Evolutionary conservation across 257 asterid genomes (phyloP).

Genomic region (Ligustrum vulgare): DNA sequence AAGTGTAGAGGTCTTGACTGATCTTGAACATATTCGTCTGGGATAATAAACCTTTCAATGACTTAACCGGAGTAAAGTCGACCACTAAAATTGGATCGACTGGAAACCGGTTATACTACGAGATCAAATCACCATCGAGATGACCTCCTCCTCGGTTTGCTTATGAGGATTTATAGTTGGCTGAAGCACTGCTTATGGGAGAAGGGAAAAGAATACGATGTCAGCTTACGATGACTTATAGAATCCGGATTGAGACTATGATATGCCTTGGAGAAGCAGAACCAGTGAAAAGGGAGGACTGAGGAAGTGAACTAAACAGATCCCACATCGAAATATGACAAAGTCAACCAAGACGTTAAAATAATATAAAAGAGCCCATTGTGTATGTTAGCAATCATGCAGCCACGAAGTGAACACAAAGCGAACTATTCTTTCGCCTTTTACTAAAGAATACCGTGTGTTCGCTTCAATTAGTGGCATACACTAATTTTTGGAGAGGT

Average conservation of each 20-base stretch:
- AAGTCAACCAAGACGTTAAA: not conserved
- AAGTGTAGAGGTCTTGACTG: no score
- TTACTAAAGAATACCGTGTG: constrained; percentile 5
- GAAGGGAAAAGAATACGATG: no score
- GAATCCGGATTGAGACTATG: not conserved
- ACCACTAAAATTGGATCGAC: no score
- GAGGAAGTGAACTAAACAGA: not conserved
- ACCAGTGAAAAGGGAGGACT: not conserved
- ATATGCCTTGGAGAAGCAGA: not conserved
- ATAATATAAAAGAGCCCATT: not conserved
- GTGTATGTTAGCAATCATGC: rapidly evolving
- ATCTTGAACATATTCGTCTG: no score
- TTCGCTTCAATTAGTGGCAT: not conserved
- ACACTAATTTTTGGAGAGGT: not conserved
- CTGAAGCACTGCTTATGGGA: no score
- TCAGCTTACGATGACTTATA: no score
- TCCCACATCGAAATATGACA: not conserved
- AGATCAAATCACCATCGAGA: no score
- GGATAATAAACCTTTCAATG: no score
- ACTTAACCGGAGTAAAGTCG: no score
- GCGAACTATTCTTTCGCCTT: constrained; percentile 9
- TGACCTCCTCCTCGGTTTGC: no score
- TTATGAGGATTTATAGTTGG: no score
- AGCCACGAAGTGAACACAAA: not conserved
- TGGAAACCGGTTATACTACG: no score